Evolutionary conservation across 352 stramenopile species (phyloP).

Genomic region (Pythium sp.): DNA sequence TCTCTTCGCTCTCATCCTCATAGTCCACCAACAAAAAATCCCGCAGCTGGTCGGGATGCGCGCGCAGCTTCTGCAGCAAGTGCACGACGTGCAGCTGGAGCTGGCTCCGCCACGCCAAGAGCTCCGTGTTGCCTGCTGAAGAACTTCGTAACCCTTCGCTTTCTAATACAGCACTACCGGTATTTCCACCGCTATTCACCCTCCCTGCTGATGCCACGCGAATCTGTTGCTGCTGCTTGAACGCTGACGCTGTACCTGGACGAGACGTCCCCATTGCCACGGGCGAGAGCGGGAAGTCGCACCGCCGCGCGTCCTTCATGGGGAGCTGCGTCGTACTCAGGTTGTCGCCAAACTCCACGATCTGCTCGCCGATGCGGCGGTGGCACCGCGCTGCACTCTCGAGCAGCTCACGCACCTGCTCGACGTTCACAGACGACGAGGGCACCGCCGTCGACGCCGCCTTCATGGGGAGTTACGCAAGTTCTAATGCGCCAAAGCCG

Average conservation of each 20-base stretch:
- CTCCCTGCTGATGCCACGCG: background rate
- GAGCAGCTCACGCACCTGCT: conserved; percentile 10
- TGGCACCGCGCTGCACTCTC: conserved; percentile 7
- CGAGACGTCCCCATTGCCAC: conserved; percentile 7
- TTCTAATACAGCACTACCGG: background rate
- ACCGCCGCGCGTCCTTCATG: conserved; percentile 11
- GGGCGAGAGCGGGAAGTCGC: conserved; percentile 13
- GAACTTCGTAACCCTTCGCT: background rate
- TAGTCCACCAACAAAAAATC: conserved; percentile 31
- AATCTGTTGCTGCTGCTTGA: background rate
- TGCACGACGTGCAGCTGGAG: conserved; percentile 44
- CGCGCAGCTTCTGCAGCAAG: conserved; percentile 41
- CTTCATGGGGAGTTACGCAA: background rate
- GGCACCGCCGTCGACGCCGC: background rate
- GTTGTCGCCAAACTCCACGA: conserved; percentile 12
- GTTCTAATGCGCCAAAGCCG: too few relatives aligned
- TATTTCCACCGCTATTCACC: background rate
- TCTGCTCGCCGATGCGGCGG: conserved; percentile 16
- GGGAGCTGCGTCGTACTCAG: conserved; percentile 8
- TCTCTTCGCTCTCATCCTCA: conserved; percentile 21
- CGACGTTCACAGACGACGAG: conserved; percentile 2
- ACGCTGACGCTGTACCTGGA: conserved; percentile 5
- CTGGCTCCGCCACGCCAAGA: conserved; percentile 30
- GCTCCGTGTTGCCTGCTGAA: background rate
- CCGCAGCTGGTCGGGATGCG: conserved; percentile 31